These are phyloP conservation scores for Staphylotrichum longicolle DNA, from an alignment of 495 filamentous ascomycete species.

Conservation along the genomic window DNA sequence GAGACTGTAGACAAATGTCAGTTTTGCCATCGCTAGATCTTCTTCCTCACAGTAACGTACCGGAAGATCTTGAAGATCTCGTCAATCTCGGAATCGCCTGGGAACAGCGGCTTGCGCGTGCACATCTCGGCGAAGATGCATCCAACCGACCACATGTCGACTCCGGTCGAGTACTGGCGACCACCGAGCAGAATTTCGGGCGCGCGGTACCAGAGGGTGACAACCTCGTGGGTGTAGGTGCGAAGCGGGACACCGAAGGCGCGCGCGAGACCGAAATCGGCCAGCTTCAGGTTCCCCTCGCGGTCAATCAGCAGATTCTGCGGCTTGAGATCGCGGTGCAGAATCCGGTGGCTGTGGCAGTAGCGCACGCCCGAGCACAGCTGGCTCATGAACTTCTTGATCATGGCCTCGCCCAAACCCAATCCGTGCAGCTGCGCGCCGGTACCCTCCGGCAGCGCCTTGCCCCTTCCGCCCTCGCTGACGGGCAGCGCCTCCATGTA, in stretches of 20 bases:
- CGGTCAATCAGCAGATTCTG: conserved; percentile 95
- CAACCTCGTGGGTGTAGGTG: conserved; percentile 98
- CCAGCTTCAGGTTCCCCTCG: conserved; percentile 94
- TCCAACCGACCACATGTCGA: conserved; percentile 99
- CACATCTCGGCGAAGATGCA: conserved; percentile 99
- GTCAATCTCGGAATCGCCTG: conserved; percentile 97
- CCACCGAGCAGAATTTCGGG: conserved; percentile 97
- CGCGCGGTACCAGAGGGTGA: conserved; percentile 97
- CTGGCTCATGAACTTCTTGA: conserved; percentile 97
- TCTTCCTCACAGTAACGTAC: conserved; percentile 25
- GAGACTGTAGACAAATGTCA: conserved; percentile 51
- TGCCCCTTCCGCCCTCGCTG: conserved; percentile 84
- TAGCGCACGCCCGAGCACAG: conserved; percentile 87
- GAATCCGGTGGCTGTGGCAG: conserved; percentile 91
- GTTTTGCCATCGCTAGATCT: not conserved
- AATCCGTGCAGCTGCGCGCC: conserved; percentile 62
- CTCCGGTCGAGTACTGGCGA: conserved; percentile 95
- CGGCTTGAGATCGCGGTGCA: conserved; percentile 96
- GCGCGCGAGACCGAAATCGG: conserved; percentile 93
- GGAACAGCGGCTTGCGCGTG: conserved; percentile 95
- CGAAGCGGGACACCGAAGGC: conserved; percentile 95
- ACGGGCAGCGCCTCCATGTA: conserved; percentile 98
- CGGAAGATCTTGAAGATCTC: conserved; percentile 99
- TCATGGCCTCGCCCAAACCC: conserved; percentile 84
- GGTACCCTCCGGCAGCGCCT: conserved; percentile 78